Percentiles rank a stretch among this genome's conserved stretches.
phyloP scores from a whole-genome alignment of 1,284 basidiomycete species.

The Xerocomus amazonicus region DNA sequence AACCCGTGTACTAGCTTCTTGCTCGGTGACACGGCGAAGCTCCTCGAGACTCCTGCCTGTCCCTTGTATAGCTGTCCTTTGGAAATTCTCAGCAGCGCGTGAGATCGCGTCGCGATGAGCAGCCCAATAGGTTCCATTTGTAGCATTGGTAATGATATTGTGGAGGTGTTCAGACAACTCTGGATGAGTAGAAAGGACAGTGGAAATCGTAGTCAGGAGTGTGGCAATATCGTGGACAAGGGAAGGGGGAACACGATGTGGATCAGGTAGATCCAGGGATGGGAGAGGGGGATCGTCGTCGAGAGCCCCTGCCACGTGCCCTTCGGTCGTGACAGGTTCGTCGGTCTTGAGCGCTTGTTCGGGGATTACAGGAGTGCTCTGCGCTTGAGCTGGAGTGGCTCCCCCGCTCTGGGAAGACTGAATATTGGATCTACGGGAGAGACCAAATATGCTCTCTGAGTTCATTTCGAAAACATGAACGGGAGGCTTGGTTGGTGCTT shows the following conservation, averaged over 20 bases:
- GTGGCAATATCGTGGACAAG: conserved; percentile 61
- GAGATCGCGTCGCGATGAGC: conserved; percentile 55
- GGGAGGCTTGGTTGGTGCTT: conserved; percentile 52
- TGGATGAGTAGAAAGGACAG: conserved; percentile 57
- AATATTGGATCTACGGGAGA: conserved; percentile 13
- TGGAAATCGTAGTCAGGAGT: conserved; percentile 52
- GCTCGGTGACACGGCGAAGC: conserved; percentile 47
- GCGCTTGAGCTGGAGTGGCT: conserved; percentile 34
- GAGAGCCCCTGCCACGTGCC: conserved; percentile 16
- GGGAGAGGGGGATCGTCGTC: conserved; percentile 56
- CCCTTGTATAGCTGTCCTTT: conserved; percentile 42
- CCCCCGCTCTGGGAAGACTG: conserved; percentile 14
- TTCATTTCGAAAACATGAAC: conserved; percentile 53
- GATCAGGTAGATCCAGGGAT: conserved; percentile 37
- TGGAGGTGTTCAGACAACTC: conserved; percentile 65
- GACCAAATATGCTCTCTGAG: conserved; percentile 34
- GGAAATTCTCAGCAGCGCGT: conserved; percentile 49
- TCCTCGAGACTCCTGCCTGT: conserved; percentile 42
- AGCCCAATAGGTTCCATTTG: conserved; percentile 64
- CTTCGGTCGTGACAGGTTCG: conserved; percentile 9
- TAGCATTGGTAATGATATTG: conserved; percentile 57
- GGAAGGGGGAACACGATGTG: conserved; percentile 38
- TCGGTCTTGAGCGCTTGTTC: conserved; percentile 23
- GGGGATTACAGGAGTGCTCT: conserved; percentile 31
- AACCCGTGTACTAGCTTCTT: conserved; percentile 60